Evolutionary conservation across 495 filamentous ascomycete species (phyloP), one percentile per base, ranked within the genome.

Genomic region (Pseudotulostoma volvatum): DNA sequence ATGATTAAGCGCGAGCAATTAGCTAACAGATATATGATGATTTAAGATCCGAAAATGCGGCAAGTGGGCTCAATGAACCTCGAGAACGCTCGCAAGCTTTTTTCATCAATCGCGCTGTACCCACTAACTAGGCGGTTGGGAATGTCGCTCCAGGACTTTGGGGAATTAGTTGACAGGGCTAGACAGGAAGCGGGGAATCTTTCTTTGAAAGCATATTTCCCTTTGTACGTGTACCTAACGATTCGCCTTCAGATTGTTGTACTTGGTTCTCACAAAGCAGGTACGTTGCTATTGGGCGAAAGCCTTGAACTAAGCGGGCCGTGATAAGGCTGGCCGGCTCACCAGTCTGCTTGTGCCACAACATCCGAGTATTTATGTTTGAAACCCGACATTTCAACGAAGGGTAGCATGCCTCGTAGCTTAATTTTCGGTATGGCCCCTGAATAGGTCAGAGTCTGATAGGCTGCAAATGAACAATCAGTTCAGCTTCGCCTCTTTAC

Each of bases 201-300:
- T 33, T 63, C 62, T 20, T 61, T 78, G 44, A 87, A 77, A 63
- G 73, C 80, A 40, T 86, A 86, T 53, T 84, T 84, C 43, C 80
- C 78, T 31, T 53, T 84, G 76, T 84, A 53, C 59, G 78, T 68
- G n/a, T 23, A 31, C 41, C 9, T n/a, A n/a, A n/a, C n/a, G n/a
- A n/a, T n/a, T 25, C 17, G 34, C 8, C 9, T 32, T 8, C 9
- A 18, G 13, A 37, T n/a, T n/a, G n/a, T n/a, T 7, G 13, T 5
- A 0, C 17, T 9, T 30, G 18, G 19, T 32, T 17, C 54, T 57
- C 41, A 56, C 50, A 17, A 18, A 21, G n/a, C 44, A 73, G 68
- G 45, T 71, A 74, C 49, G 61, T 76, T 40, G 72, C 69, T 50
- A 73, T 76, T 42, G 71, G 70, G 17, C 60, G 62, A 48, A 76